phyloP scores from a whole-genome alignment of 176 grass and related monocot species.

The Themeda triandra region DNA sequence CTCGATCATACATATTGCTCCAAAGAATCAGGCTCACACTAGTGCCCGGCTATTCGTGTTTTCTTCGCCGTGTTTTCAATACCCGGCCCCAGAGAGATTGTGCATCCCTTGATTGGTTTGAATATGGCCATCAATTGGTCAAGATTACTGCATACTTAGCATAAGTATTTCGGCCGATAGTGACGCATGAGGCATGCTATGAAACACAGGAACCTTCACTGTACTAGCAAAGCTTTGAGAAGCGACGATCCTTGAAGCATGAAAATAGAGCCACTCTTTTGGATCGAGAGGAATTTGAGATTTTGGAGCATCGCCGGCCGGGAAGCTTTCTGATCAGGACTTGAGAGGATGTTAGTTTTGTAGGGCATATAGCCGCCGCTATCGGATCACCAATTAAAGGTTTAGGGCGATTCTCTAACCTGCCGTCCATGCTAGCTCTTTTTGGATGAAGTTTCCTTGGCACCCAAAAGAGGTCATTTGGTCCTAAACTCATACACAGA shows the following conservation, averaged over 20 bases:
- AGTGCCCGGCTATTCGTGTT: too few species aligned
- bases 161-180: background rate
- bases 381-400: background rate
- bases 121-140: background rate
- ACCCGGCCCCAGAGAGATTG: too few species aligned
- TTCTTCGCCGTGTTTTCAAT: background rate
- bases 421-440: too few species aligned
- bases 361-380: conserved; percentile 17
- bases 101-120: background rate
- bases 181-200: background rate
- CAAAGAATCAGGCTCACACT: too few species aligned
- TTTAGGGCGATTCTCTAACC: too few species aligned
- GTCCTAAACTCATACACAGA: too few species aligned
- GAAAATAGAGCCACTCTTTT: conserved; percentile 32
- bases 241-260: background rate
- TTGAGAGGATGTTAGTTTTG: conserved; percentile 14
- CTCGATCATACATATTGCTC: too few species aligned
- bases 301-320: conserved; percentile 20
- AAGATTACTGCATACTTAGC: background rate
- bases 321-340: background rate
- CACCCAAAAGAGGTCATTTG: too few species aligned
- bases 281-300: conserved; percentile 8
- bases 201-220: background rate
- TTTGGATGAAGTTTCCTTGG: too few species aligned
- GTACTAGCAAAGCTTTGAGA: background rate